These are phyloP conservation scores for Kluyveromyces sp. DNA, from an alignment of 1,139 yeast species.

Conservation along the genomic window DNA sequence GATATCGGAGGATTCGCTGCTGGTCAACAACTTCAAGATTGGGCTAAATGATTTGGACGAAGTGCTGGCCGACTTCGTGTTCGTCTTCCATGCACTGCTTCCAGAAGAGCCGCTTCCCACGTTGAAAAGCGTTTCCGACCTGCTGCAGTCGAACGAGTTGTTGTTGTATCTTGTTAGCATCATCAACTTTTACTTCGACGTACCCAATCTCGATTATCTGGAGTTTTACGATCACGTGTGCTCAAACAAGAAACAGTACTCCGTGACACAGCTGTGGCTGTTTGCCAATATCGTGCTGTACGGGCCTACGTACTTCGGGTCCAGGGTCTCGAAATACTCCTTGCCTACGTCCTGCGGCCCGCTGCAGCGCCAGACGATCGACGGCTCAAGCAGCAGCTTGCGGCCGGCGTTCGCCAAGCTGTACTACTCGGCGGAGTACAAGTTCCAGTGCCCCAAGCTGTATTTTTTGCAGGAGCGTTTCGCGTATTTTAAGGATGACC, in stretches of 20 bases:
- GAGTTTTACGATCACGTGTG: conserved; percentile 12
- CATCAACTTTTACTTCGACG: conserved; percentile 20
- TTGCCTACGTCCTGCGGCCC: not conserved
- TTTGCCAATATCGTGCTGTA: conserved; percentile 17
- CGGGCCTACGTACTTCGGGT: conserved; percentile 16
- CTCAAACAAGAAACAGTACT: not conserved
- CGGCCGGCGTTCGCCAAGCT: conserved; percentile 2
- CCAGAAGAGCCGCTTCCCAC: conserved; percentile 2
- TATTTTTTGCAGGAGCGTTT: conserved; percentile 2
- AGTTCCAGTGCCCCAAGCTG: conserved; percentile 4
- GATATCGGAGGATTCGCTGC: conserved; percentile 9
- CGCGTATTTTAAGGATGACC: not conserved
- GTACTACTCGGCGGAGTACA: conserved; percentile 1
- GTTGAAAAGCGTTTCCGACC: not conserved
- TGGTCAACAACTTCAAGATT: conserved; percentile 15
- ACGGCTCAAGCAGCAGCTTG: not conserved
- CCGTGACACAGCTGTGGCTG: conserved; percentile 13
- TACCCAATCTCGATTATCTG: conserved; percentile 15
- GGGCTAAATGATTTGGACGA: conserved; percentile 8
- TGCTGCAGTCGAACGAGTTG: not conserved
- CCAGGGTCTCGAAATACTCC: conserved; percentile 1
- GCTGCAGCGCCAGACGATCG: not conserved
- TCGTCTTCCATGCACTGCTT: conserved; percentile 10
- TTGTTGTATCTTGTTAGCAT: conserved; percentile 14
- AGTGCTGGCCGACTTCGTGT: conserved; percentile 12